Evolutionary conservation across 805 yeast species (phyloP), one percentile per base, ranked within the genome.

Genomic region (Candida germanica): DNA sequence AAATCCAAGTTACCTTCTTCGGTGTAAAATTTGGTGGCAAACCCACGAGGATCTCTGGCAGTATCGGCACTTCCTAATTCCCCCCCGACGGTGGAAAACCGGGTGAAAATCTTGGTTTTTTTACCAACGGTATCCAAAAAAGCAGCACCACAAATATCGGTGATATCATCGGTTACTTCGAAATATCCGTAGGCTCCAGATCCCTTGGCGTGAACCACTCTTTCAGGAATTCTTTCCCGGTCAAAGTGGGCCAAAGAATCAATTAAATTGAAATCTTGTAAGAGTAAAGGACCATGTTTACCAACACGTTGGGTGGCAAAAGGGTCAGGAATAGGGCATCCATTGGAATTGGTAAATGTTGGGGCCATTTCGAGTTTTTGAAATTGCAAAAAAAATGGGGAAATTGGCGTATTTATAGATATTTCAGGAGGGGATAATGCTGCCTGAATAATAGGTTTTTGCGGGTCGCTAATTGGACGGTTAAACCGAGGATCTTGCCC

Each of bases 181-280:
- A 87, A 87, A 48, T 71, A 75, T 47, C 95, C 95, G 56, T 71
- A 85, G 5, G 95, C 95, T 54, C 95, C 95, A 11, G 89, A 83
- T 48, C 95, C 95, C 58, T 87, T 87, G 38, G 95, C 95, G 55
- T 87, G 95, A 22, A 87, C 95, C 39, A 87, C 94, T 64, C 95
- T 73, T 65, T 87, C 95, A 8, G 95, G 95, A 47, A 87, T 82
- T 61, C 95, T 71, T 64, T 87, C 95, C 48, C 95, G 73, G 65
- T 84, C 93, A 52, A 87, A 87, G 59, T 86, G 95, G n/a, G 95
- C 88, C 39, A 86, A 61, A 2, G 86, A 73, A 51, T 86, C 95
- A 49, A 86, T 71, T 61, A 86, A 64, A 56, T 79, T 80, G 65
- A 83, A 81, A 58, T 86, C 95, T 58, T 87, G 94, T 51, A 86